These are phyloP conservation scores for Oryza meyeriana DNA, from an alignment of 176 grass and related monocot species.

Conservation along the genomic window DNA sequence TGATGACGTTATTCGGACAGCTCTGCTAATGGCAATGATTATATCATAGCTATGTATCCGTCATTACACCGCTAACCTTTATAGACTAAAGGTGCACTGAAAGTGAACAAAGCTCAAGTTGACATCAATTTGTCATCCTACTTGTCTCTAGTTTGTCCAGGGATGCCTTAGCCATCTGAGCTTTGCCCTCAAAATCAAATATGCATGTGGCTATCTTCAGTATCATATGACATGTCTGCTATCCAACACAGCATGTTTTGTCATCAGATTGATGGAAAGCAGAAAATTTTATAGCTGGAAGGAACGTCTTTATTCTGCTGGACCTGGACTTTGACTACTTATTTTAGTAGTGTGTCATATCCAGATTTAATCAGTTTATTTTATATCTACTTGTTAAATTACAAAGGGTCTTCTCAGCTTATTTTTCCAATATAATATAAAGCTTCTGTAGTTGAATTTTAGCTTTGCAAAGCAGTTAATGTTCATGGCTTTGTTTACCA, in stretches of 20 bases:
- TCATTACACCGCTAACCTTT: background rate
- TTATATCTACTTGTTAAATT: conserved; percentile 13
- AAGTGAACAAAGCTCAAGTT: conserved; percentile 13
- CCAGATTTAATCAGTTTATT: background rate
- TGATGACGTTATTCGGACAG: background rate
- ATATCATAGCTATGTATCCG: background rate
- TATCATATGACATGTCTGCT: conserved; percentile 52
- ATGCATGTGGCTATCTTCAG: conserved; percentile 28
- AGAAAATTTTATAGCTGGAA: background rate
- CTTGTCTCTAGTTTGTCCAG: conserved; percentile 50
- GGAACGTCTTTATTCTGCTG: background rate
- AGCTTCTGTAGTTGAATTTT: conserved; percentile 2
- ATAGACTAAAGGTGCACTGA: background rate
- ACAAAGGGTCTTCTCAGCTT: background rate
- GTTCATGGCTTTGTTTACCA: conserved; percentile 3
- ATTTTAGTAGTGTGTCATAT: too few relatives aligned
- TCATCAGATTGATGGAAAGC: conserved; percentile 19
- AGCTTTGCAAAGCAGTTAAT: background rate
- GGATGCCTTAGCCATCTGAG: conserved; percentile 28
- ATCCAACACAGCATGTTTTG: conserved; percentile 25
- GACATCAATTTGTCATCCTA: conserved; percentile 31
- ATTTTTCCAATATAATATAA: background rate
- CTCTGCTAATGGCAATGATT: background rate
- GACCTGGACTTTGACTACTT: background rate
- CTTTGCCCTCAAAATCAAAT: conserved; percentile 21